Evolutionary conservation across 306 rosid genomes (phyloP), one percentile per base, ranked within the genome.

Genomic region (Begonia fuchsioides): DNA sequence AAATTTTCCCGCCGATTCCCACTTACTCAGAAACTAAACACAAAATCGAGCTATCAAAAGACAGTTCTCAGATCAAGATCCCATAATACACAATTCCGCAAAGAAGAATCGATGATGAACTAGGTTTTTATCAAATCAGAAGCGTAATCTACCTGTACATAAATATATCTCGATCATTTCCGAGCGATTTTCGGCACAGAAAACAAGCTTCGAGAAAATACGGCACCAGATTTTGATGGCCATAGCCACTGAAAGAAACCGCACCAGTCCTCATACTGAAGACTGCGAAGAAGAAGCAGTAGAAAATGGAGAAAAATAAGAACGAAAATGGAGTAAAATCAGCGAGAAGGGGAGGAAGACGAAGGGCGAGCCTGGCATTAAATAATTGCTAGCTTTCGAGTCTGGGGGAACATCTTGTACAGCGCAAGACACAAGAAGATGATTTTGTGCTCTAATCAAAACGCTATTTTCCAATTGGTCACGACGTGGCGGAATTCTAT

Each of bases 161-260:
- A 69, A 74, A 88, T 68, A 88, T 88, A 70, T 88, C 96, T 12
- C 48, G 38, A 68, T 83, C 81, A 13, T 47, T 61, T 45, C 80
- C 76, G 13, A 88, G 95, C 11, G 83, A 72, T 59, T 75, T 83
- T 39, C 72, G 66, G 62, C 96, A 88, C 44, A 83, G 94, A 19
- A 46, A 81, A 51, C 96, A 88, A 50, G 96, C 71, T 68, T 88
- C 83, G 9, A 88, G 94, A 51, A 78, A 88, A 78, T 88, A 83
- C 53, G 93, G 72, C 39, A 83, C 73, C 12, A 20, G 49, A 46
- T 56, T 48, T 35, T 61, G 59, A 49, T 74, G 75, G 55, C 77
- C 90, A 16, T 15, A 44, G 15, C 62, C 77, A 41, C 53, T 65
- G 52, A 52, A 58, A 17, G 73, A 72, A 26, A 81, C 71, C 63